phyloP scores from a whole-genome alignment of 441 rosid species.

The Hura crepitans region DNA sequence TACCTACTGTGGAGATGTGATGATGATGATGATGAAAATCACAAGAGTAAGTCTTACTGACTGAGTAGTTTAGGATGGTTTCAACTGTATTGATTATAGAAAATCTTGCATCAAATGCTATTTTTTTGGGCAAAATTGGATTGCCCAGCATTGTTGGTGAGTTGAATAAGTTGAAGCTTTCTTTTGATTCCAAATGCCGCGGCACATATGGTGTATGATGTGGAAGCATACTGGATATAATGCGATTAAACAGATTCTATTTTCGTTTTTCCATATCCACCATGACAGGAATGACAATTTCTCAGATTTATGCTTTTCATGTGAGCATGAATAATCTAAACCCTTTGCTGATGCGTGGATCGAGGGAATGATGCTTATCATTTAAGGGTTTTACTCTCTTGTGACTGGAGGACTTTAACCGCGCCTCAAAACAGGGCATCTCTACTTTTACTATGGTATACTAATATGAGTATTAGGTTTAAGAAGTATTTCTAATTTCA shows the following conservation, averaged over 20 bases:
- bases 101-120: constrained; percentile 22
- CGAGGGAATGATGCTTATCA: too few species aligned
- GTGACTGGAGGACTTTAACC: too few species aligned
- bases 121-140: constrained; percentile 26
- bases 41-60: constrained; percentile 26
- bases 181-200: constrained; percentile 20
- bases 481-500: too few species aligned
- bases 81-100: constrained; percentile 19
- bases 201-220: constrained; percentile 31
- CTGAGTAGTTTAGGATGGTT: constrained; percentile 27
- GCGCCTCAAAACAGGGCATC: too few species aligned
- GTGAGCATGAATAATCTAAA: too few species aligned
- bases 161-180: constrained; percentile 16
- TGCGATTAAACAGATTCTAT: constrained; percentile 21
- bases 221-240: constrained; percentile 23
- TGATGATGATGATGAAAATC: constrained; percentile 17
- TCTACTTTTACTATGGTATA: too few species aligned
- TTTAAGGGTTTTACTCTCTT: too few species aligned
- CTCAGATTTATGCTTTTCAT: too few species aligned
- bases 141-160: constrained; percentile 24
- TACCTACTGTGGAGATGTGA: constrained; percentile 4
- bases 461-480: too few species aligned
- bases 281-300: too few species aligned
- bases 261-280: not conserved
- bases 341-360: too few species aligned